Evolutionary conservation across 305 asterid species (phyloP).

Genomic region (Plantago rigida): DNA sequence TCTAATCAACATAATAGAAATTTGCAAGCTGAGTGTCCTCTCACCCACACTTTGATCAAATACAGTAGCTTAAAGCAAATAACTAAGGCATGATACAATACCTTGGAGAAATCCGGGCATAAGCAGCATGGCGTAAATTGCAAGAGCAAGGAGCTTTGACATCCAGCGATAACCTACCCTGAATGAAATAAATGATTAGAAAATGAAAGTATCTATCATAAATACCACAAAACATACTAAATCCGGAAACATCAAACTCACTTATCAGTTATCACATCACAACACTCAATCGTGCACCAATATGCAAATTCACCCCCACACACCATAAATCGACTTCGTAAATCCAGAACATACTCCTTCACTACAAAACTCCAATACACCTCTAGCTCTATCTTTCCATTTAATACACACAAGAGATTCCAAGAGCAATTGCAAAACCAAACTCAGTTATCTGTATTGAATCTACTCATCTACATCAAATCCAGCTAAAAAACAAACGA

Average conservation of each 20-base stretch:
- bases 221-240: conserved; percentile 3
- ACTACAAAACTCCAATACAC: background rate
- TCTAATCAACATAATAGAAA: conserved; percentile 2
- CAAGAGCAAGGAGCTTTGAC: conserved; percentile 68
- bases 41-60: conserved; percentile 17
- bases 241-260: background rate
- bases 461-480: background rate
- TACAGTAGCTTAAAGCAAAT: conserved; percentile 20
- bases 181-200: conserved; percentile 39
- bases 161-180: conserved; percentile 98
- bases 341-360: background rate
- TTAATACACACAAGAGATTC: no score
- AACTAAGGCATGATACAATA: conserved; percentile 23
- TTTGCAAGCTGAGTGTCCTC: conserved; percentile 13
- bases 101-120: conserved; percentile 99
- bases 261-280: conserved; percentile 6
- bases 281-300: no score
- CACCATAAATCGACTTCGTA: background rate
- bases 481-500: background rate
- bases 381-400: background rate
- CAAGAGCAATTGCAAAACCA: background rate
- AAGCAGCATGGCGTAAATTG: conserved; percentile 71
- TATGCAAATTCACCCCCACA: background rate
- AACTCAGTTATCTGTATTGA: background rate
- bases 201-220: conserved; percentile 19